Conservation (phyloP, 176 grass and related monocot species). For the Paspalum notatum region DNA sequence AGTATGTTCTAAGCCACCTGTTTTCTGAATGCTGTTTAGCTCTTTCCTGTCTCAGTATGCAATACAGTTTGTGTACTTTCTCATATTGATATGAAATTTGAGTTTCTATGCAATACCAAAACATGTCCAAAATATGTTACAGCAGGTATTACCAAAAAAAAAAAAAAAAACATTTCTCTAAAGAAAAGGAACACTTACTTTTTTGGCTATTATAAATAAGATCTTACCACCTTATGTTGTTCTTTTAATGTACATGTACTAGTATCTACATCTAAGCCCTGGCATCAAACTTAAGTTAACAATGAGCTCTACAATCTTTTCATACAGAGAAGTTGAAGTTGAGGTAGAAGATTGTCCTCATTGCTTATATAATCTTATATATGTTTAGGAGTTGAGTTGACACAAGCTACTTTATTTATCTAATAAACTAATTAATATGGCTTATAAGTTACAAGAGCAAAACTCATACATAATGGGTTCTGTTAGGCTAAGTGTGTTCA, state of each 20-base stretch:
- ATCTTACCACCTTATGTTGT: slow-evolving; percentile 7
- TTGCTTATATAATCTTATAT: background rate
- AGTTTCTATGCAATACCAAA: background rate
- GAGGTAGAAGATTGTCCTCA: background rate
- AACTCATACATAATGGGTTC: background rate
- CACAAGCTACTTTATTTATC: background rate
- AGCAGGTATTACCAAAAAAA: background rate
- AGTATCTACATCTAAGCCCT: background rate
- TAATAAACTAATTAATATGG: slow-evolving; percentile 4
- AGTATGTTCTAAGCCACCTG: background rate
- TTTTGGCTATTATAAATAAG: background rate
- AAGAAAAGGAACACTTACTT: background rate
- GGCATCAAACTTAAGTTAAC: slow-evolving; percentile 22
- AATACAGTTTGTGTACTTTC: background rate
- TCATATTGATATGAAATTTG: background rate
- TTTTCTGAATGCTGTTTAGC: background rate
- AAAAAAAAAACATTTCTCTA: slow-evolving; percentile 1
- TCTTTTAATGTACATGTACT: background rate
- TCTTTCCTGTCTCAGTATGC: slow-evolving; percentile 1
- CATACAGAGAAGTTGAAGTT: slow-evolving; percentile 19
- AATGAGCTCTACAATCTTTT: background rate
- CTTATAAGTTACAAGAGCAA: slow-evolving; percentile 16
- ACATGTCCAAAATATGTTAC: background rate
- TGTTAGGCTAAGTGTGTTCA: background rate
- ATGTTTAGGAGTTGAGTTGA: background rate